Conservation (phyloP, 768 basidiomycete species). For the Basidioascus undulatus region DNA sequence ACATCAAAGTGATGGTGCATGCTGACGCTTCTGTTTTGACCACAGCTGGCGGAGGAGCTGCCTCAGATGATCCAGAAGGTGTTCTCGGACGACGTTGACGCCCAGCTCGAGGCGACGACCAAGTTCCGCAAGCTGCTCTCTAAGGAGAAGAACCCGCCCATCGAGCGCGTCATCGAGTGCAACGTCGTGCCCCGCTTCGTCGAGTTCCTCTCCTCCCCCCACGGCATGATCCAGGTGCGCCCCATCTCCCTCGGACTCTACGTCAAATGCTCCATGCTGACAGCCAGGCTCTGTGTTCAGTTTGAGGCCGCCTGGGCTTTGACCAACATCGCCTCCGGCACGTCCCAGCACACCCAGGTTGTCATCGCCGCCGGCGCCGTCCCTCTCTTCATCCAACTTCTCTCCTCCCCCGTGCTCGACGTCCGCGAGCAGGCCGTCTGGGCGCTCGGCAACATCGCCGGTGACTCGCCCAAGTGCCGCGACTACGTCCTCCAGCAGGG, state of each 20-base stretch:
- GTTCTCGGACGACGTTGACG: conserved; percentile 72
- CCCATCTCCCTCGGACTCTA: too few species aligned
- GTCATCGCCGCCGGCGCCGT: conserved; percentile 88
- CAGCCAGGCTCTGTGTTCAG: too few species aligned
- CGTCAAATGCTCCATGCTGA: too few species aligned
- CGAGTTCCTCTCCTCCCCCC: conserved; percentile 45
- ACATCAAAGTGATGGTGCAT: neutral
- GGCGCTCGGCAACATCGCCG: conserved; percentile 97
- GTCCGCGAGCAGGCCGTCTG: conserved; percentile 98
- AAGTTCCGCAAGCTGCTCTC: conserved; percentile 96
- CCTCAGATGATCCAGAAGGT: conserved; percentile 63
- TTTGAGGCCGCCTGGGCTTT: conserved; percentile 97
- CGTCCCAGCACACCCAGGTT: conserved; percentile 92
- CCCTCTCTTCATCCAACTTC: conserved; percentile 85
- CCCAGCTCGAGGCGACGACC: conserved; percentile 87
- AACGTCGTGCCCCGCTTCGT: conserved; percentile 94
- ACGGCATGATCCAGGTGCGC: conserved; percentile 26
- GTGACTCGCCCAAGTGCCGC: conserved; percentile 89
- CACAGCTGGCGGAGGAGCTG: conserved; percentile 49
- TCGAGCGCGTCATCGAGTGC: conserved; percentile 92
- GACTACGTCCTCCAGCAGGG: conserved; percentile 89
- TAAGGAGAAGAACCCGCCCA: conserved; percentile 98
- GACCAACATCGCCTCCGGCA: conserved; percentile 94
- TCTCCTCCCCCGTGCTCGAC: conserved; percentile 81
- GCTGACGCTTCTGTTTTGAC: conserved; percentile 5